Evolutionary conservation across 108 stramenopile species (phyloP).

Genomic region (Pseudonitzschia pungens): DNA sequence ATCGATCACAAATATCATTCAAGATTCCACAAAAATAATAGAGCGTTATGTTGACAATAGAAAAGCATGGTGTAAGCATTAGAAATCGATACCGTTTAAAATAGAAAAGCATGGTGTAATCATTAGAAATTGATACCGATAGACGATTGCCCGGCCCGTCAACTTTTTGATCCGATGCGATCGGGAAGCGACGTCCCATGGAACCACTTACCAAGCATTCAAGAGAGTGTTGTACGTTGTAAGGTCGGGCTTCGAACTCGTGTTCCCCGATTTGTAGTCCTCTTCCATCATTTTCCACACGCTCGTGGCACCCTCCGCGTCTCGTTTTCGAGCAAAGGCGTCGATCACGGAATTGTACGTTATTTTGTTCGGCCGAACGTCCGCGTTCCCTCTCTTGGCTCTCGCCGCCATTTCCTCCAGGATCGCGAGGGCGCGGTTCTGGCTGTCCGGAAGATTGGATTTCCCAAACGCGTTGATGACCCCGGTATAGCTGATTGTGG

Average conservation of each 20-base stretch:
- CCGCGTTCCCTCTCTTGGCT: neutral
- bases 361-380: neutral
- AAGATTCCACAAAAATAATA: no score
- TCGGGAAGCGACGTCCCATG: neutral
- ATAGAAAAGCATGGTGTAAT: neutral
- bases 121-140: neutral
- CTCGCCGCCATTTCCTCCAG: neutral
- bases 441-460: neutral
- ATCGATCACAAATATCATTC: no score
- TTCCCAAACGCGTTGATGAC: neutral
- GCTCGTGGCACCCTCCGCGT: neutral
- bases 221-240: constrained; percentile 5
- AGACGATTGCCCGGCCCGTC: neutral
- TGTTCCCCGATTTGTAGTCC: constrained; percentile 1
- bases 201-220: neutral
- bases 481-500: neutral
- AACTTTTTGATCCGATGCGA: neutral
- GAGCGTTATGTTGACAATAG: no score
- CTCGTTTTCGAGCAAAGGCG: neutral
- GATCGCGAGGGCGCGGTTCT: neutral
- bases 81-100: no score
- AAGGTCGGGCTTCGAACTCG: neutral
- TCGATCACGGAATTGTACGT: constrained; percentile 11
- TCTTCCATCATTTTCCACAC: constrained; percentile 7
- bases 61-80: no score